Evolutionary conservation across 2,329 filamentous ascomycete species (phyloP).

Genomic region (Orbilia ellipsospora): DNA sequence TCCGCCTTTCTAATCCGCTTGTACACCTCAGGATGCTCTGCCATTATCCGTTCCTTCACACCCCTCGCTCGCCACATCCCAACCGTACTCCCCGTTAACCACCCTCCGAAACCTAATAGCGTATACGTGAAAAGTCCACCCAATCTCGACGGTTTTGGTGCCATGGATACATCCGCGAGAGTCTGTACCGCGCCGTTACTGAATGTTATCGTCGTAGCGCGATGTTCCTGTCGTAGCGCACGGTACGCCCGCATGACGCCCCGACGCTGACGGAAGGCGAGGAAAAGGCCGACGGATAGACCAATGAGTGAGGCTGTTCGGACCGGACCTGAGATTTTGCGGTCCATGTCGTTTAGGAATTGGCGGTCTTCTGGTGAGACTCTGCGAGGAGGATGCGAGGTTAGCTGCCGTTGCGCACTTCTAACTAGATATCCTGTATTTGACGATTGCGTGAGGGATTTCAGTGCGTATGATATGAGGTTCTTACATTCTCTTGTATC

Average conservation of each 20-base stretch:
- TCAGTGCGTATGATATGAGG: not conserved
- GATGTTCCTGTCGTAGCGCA: not conserved
- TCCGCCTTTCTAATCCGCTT: slow-evolving; percentile 5
- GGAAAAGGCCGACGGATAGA: slow-evolving; percentile 3
- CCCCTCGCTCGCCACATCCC: not conserved
- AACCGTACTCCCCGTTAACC: not conserved
- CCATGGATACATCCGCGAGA: slow-evolving; percentile 1
- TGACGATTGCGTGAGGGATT: not conserved
- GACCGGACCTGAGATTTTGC: not conserved
- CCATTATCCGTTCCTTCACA: not conserved
- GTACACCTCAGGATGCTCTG: slow-evolving; percentile 2
- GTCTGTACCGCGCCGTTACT: slow-evolving; percentile 14
- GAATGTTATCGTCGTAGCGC: slow-evolving; percentile 7
- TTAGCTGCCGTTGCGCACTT: not conserved
- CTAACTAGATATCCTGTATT: not conserved
- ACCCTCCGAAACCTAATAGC: not conserved
- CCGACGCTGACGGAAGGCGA: slow-evolving; percentile 20
- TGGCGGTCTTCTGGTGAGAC: slow-evolving; percentile 15
- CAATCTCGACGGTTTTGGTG: not conserved
- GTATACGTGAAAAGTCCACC: slow-evolving; percentile 9
- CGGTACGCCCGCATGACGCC: not conserved
- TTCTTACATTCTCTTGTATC: not conserved
- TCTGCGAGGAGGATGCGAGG: not conserved
- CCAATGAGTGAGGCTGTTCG: not conserved
- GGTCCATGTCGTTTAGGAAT: not conserved